Conservation (phyloP, 2,329 filamentous ascomycete genomes). For the Bipolaris cookei region DNA sequence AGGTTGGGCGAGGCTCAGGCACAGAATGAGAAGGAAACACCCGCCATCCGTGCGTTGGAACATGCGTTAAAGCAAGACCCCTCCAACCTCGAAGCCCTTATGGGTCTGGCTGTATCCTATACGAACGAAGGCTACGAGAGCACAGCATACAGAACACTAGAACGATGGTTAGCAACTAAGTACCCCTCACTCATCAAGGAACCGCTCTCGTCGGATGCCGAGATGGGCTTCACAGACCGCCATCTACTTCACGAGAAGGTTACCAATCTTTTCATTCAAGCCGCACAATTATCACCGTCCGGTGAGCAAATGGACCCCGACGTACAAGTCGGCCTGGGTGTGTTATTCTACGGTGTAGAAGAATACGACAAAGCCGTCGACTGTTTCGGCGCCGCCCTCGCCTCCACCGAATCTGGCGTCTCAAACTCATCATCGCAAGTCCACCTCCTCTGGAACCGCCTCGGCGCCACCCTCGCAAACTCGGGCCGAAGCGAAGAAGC, state of each 20-base stretch:
- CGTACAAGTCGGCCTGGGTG: slow-evolving; percentile 94
- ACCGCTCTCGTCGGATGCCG: slow-evolving; percentile 74
- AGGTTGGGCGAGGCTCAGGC: slow-evolving; percentile 90
- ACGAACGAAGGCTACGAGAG: slow-evolving; percentile 99
- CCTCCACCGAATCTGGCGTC: slow-evolving; percentile 80
- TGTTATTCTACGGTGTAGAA: slow-evolving; percentile 96
- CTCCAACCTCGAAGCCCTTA: slow-evolving; percentile 84
- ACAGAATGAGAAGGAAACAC: slow-evolving; percentile 97
- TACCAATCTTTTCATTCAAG: slow-evolving; percentile 87
- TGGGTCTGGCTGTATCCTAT: slow-evolving; percentile 95
- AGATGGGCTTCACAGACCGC: slow-evolving; percentile 93
- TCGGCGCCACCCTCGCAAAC: slow-evolving; percentile 95
- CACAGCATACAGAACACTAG: slow-evolving; percentile 92
- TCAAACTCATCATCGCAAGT: slow-evolving; percentile 86
- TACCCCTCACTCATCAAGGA: slow-evolving; percentile 82
- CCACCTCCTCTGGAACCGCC: slow-evolving; percentile 95
- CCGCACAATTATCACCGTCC: slow-evolving; percentile 87
- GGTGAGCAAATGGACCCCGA: slow-evolving; percentile 98
- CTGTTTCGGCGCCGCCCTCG: slow-evolving; percentile 92
- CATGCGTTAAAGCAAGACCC: slow-evolving; percentile 88
- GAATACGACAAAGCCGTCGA: slow-evolving; percentile 99
- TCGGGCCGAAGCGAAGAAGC: slow-evolving; percentile 92
- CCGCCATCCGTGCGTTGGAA: slow-evolving; percentile 91
- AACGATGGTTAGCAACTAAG: slow-evolving; percentile 95
- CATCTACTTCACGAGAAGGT: slow-evolving; percentile 88